Percentiles rank a stretch among this genome's conserved stretches.
Conservation (phyloP, 2,329 filamentous ascomycete genomes). For the Venturia asperata region DNA sequence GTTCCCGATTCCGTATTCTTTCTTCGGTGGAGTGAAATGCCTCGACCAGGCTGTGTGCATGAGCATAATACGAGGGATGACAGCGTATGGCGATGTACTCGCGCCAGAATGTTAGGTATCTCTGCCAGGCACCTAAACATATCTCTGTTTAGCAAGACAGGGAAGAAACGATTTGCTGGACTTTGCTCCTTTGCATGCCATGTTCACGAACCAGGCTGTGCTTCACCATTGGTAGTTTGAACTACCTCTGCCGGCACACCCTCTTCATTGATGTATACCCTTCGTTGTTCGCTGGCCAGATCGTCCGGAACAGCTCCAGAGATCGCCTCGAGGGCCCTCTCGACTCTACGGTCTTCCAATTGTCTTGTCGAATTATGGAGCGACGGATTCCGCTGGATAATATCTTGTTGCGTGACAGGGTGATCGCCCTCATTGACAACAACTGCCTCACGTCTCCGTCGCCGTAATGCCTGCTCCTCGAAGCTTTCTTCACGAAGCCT, state of each 20-base stretch:
- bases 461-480: conserved; percentile 64
- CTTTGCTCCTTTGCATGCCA: neutral
- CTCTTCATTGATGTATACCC: neutral
- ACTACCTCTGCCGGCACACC: neutral
- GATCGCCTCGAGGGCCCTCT: conserved; percentile 8
- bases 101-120: neutral
- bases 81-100: neutral
- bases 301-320: neutral
- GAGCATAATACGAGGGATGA: neutral
- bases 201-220: conserved; percentile 9
- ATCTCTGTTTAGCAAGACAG: neutral
- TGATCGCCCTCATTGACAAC: conserved; percentile 81
- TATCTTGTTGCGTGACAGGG: conserved; percentile 66
- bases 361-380: conserved; percentile 9
- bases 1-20: neutral
- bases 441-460: conserved; percentile 79
- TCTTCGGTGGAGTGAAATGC: neutral
- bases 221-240: neutral
- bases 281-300: neutral
- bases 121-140: neutral
- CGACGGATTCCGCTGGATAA: conserved; percentile 52
- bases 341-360: conserved; percentile 9
- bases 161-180: neutral
- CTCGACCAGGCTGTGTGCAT: neutral
- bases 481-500: conserved; percentile 45